phyloP scores from a whole-genome alignment of 257 asterid species.

The Rhazya stricta region DNA sequence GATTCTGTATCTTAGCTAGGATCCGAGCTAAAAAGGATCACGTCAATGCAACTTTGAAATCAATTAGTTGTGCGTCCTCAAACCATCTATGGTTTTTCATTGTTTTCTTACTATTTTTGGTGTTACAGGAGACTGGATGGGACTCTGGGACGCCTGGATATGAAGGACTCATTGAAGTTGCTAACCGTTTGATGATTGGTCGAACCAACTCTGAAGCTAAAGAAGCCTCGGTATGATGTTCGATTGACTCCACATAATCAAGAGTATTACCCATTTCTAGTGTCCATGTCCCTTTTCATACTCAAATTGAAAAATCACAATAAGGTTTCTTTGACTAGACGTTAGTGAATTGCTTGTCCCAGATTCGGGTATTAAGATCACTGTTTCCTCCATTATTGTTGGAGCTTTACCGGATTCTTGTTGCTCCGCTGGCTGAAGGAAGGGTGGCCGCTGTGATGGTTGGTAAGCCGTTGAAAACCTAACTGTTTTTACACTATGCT shows the following conservation, averaged over 20 bases:
- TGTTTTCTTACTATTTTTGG: not conserved
- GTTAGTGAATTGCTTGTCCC: constrained; percentile 7
- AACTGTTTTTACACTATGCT: not conserved
- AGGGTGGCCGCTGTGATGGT: constrained; percentile 71
- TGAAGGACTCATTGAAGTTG: constrained; percentile 73
- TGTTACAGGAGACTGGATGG: constrained; percentile 64
- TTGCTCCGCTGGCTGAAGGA: constrained; percentile 71
- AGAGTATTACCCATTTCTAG: not conserved
- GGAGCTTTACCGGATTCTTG: constrained; percentile 57
- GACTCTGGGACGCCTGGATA: constrained; percentile 79
- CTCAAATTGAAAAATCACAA: not conserved
- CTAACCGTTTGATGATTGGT: constrained; percentile 63
- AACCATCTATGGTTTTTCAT: not conserved
- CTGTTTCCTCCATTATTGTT: constrained; percentile 63
- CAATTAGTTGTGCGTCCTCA: not conserved
- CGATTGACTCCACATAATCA: too few species aligned
- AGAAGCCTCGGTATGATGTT: constrained; percentile 61
- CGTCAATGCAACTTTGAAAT: not conserved
- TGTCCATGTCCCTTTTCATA: not conserved
- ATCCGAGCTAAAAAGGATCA: not conserved
- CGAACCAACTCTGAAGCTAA: constrained; percentile 70
- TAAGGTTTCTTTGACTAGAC: not conserved
- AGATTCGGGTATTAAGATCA: constrained; percentile 62
- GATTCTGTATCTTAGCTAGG: not conserved
- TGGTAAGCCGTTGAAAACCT: constrained; percentile 41